Evolutionary conservation across 345 rosid genomes (phyloP).

Genomic region (Hibiscus tridactylites): DNA sequence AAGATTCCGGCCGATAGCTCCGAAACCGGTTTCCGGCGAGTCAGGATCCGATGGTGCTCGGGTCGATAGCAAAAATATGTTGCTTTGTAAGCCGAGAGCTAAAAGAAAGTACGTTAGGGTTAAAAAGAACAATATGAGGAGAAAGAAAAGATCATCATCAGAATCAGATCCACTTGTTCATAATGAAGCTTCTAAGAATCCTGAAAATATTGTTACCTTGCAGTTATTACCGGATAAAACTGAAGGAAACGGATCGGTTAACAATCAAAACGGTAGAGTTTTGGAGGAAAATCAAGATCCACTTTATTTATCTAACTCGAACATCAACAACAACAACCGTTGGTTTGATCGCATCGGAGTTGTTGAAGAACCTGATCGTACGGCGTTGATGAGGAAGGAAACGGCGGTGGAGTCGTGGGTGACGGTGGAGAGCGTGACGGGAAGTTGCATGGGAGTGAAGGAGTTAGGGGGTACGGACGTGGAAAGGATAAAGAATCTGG

Average conservation of each 20-base stretch:
- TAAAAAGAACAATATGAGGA: constrained; percentile 27
- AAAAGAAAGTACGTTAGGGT: constrained; percentile 78
- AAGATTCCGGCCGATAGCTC: constrained; percentile 84
- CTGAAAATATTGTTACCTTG: constrained; percentile 30
- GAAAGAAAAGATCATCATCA: constrained; percentile 13
- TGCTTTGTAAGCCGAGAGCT: constrained; percentile 28
- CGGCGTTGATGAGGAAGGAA: constrained; percentile 10
- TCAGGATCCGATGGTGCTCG: constrained; percentile 7
- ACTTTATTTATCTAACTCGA: constrained; percentile 5
- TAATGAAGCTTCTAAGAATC: not conserved
- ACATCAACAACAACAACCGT: constrained; percentile 7
- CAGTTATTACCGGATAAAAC: constrained; percentile 45
- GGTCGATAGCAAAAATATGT: constrained; percentile 14
- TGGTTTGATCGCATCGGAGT: not conserved
- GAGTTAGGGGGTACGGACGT: constrained; percentile 31
- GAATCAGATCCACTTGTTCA: constrained; percentile 7
- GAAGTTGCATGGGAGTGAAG: constrained; percentile 30
- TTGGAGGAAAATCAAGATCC: not conserved
- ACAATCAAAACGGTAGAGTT: not conserved
- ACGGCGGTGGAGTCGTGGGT: constrained; percentile 46
- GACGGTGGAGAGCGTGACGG: constrained; percentile 61
- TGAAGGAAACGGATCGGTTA: constrained; percentile 12
- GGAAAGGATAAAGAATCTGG: constrained; percentile 42
- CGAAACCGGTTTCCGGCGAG: constrained; percentile 49
- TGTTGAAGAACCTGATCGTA: constrained; percentile 12